Base-by-base conservation (phyloP, 371 early-diverging fungal genomes). In the Phascolomyces articulosus region DNA sequence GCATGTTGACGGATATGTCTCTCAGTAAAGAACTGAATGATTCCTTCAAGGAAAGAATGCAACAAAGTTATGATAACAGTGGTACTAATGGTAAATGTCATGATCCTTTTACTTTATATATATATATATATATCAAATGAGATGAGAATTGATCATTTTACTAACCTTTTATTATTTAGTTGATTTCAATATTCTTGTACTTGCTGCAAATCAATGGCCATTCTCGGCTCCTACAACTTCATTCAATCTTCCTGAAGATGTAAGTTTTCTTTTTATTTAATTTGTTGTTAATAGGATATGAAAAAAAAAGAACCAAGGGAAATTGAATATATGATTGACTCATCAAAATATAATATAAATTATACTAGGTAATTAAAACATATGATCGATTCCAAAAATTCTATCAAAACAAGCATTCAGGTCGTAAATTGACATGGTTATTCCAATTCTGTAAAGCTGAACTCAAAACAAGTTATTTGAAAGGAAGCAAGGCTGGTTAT, bases 201-300 rank as follows among this genome's bases (percentile, higher is more conserved):
- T 97, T 28, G 88, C 91, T 66, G 90, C 93, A 4, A 93, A 90
- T 23, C 86, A 90, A 51, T 98, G 98, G 98, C 98, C 98, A n/a
- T 71, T 96, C 28, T 82, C 85, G 40, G 80, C 93, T 2, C 90
- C 94, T 0, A 80, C 87, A 7, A 90, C 92, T 1, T 77, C 84
- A 16, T 94, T 96, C 69, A 90, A 86, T 68, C 80, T 96, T 57
- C 98, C 98, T 16, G 86, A 90, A 44, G 93, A 91, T 63, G 88
- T 94, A 69, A 40, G 70, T 62, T n/a, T n/a, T n/a, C n/a, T n/a
- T n/a, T n/a, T n/a, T n/a, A n/a, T n/a, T n/a, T n/a, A n/a, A n/a
- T n/a, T n/a, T n/a, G n/a, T n/a, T n/a, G n/a, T n/a, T n/a, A n/a
- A 11, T 26, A 29, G 26, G 8, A 18, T n/a, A 44, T 34, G 16